Conservation (phyloP, 352 stramenopile genomes). For the Pythium coloratum region DNA sequence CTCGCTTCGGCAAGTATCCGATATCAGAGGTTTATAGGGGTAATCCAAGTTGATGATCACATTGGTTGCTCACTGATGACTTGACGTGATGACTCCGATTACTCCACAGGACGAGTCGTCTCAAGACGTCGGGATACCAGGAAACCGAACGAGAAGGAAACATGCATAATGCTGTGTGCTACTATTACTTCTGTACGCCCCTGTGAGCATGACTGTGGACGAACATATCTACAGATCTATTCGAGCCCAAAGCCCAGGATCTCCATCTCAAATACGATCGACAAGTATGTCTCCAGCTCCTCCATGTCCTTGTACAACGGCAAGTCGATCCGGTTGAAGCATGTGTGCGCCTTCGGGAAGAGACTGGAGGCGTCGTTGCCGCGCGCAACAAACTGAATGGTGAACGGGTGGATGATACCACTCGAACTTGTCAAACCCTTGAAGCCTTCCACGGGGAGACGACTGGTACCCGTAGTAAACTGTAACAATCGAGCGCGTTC, state of each 20-base stretch:
- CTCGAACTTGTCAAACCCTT: constrained; percentile 77
- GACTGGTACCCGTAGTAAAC: constrained; percentile 96
- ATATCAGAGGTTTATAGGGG: no score
- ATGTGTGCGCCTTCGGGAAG: constrained; percentile 84
- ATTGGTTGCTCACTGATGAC: no score
- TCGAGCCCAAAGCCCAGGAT: constrained; percentile 78
- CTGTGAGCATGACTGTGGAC: neutral
- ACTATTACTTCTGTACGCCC: no score
- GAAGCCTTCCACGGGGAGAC: constrained; percentile 90
- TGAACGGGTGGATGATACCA: constrained; percentile 81
- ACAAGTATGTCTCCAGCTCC: constrained; percentile 85
- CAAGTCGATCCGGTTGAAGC: constrained; percentile 88
- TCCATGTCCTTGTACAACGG: constrained; percentile 77
- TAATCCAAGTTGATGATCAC: no score
- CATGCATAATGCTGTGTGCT: no score
- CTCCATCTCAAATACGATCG: constrained; percentile 87
- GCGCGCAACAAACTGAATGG: constrained; percentile 61
- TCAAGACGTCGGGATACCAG: no score
- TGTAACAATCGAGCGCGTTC: constrained; percentile 96
- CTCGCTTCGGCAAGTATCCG: no score
- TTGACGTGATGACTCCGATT: no score
- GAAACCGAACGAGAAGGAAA: no score
- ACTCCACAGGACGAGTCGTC: no score
- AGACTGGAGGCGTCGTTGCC: constrained; percentile 52
- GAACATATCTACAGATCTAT: constrained; percentile 29